Evolutionary conservation across 805 yeast genomes (phyloP).

Genomic region (Clavispora santaluciae): DNA sequence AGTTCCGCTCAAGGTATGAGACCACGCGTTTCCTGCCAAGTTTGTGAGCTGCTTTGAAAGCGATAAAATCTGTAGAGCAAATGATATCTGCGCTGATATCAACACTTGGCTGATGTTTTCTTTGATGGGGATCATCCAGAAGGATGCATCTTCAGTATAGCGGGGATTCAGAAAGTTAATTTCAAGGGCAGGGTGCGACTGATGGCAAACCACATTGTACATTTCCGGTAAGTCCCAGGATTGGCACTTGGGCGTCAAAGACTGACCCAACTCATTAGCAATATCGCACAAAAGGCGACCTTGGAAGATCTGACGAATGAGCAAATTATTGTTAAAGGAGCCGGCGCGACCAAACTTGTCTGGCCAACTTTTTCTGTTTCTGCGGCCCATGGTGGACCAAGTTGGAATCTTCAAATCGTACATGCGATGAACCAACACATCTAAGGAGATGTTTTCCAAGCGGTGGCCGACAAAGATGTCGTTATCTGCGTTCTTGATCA

Average conservation of each 20-base stretch:
- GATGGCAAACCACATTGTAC: slow-evolving; percentile 74
- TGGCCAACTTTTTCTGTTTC: slow-evolving; percentile 74
- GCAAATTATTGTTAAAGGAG: slow-evolving; percentile 47
- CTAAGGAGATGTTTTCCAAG: slow-evolving; percentile 72
- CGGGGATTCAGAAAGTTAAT: slow-evolving; percentile 66
- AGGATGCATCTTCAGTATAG: slow-evolving; percentile 61
- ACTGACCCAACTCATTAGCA: slow-evolving; percentile 92
- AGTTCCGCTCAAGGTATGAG: slow-evolving; percentile 89
- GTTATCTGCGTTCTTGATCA: slow-evolving; percentile 74
- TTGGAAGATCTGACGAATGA: slow-evolving; percentile 64
- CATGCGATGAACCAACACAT: slow-evolving; percentile 77
- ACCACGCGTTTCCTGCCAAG: slow-evolving; percentile 96
- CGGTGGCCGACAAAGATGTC: slow-evolving; percentile 88
- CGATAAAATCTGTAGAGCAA: slow-evolving; percentile 79
- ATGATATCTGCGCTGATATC: slow-evolving; percentile 73
- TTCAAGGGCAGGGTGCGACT: slow-evolving; percentile 58
- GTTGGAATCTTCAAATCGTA: slow-evolving; percentile 64
- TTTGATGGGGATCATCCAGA: slow-evolving; percentile 62
- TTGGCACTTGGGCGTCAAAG: slow-evolving; percentile 85
- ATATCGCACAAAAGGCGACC: slow-evolving; percentile 91
- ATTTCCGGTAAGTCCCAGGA: slow-evolving; percentile 92
- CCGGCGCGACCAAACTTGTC: slow-evolving; percentile 56
- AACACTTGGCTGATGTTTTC: slow-evolving; percentile 65
- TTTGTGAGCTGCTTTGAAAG: slow-evolving; percentile 87
- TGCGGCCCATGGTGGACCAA: slow-evolving; percentile 82